A percentile compares a stretch with the other conserved stretches of the same genome.
These are phyloP conservation scores for Tubosaeta sp. DNA, from an alignment of 768 basidiomycete species.

Conservation along the genomic window DNA sequence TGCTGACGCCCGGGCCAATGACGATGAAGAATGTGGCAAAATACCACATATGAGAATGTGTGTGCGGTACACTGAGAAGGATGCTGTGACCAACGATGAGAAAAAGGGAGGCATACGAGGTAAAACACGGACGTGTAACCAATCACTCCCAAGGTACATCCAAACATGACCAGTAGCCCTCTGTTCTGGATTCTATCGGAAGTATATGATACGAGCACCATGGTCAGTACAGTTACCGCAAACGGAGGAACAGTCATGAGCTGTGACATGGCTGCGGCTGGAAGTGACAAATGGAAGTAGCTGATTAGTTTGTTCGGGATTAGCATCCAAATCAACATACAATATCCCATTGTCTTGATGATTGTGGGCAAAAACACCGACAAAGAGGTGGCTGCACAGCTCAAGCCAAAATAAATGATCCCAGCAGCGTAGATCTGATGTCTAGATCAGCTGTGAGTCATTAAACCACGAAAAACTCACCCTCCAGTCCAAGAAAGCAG, in stretches of 20 bases:
- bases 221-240: conserved; percentile 37
- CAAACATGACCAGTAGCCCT: conserved; percentile 32
- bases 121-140: conserved; percentile 40
- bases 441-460: conserved; percentile 3
- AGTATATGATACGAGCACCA: conserved; percentile 34
- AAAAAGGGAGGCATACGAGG: background rate
- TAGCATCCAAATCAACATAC: conserved; percentile 25
- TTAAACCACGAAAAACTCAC: conserved; percentile 12
- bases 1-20: conserved; percentile 41
- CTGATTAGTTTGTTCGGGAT: background rate
- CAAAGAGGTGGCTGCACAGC: conserved; percentile 45
- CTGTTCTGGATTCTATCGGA: conserved; percentile 45
- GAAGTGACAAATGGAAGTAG: background rate
- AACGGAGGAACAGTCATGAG: conserved; percentile 54
- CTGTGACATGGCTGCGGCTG: conserved; percentile 43
- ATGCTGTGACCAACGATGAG: conserved; percentile 19
- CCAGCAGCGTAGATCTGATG: conserved; percentile 42
- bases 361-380: conserved; percentile 55
- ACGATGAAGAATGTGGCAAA: conserved; percentile 45
- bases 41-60: conserved; percentile 36
- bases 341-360: conserved; percentile 46
- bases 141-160: conserved; percentile 31
- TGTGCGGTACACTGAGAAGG: conserved; percentile 32
- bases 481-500: conserved; percentile 47
- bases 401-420: conserved; percentile 45